Conservation (phyloP, 1,139 yeast species). For the Meyerozyma sp. region DNA sequence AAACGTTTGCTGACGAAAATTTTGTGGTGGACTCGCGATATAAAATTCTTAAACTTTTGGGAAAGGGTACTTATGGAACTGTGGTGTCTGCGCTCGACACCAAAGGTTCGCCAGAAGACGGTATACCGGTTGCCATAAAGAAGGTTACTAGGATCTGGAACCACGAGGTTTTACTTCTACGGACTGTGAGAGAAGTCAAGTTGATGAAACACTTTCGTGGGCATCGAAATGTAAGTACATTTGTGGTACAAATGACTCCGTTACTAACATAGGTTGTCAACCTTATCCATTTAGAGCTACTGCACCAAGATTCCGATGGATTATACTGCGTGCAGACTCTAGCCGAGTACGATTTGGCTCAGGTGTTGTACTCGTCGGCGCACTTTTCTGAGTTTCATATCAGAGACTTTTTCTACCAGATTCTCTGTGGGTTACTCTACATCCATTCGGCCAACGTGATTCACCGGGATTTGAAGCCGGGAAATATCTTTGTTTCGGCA, state of each 20-base stretch:
- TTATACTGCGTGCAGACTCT: slow-evolving; percentile 77
- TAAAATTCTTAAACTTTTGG: slow-evolving; percentile 57
- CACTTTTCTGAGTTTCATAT: slow-evolving; percentile 83
- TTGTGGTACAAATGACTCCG: not conserved
- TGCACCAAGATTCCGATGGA: slow-evolving; percentile 71
- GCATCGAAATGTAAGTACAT: slow-evolving; percentile 53
- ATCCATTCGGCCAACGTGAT: slow-evolving; percentile 83
- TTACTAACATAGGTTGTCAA: slow-evolving; percentile 47
- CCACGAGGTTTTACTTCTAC: slow-evolving; percentile 57
- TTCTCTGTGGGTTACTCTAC: slow-evolving; percentile 73
- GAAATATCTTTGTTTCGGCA: slow-evolving; percentile 69
- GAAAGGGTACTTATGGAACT: slow-evolving; percentile 86
- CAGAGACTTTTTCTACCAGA: slow-evolving; percentile 69
- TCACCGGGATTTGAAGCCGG: slow-evolving; percentile 84
- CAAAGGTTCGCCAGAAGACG: slow-evolving; percentile 16
- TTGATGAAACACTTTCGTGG: slow-evolving; percentile 78
- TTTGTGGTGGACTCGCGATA: slow-evolving; percentile 68
- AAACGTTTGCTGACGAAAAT: slow-evolving; percentile 14
- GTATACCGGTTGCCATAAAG: slow-evolving; percentile 59
- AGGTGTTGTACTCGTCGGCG: slow-evolving; percentile 70
- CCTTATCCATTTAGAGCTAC: slow-evolving; percentile 68
- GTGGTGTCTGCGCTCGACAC: slow-evolving; percentile 80
- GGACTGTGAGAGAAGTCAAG: slow-evolving; percentile 77
- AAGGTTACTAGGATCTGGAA: slow-evolving; percentile 66
- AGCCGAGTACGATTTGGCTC: slow-evolving; percentile 73